Conservation (phyloP, 2,329 filamentous ascomycete genomes). For the Pseudogymnoascus sp. region DNA sequence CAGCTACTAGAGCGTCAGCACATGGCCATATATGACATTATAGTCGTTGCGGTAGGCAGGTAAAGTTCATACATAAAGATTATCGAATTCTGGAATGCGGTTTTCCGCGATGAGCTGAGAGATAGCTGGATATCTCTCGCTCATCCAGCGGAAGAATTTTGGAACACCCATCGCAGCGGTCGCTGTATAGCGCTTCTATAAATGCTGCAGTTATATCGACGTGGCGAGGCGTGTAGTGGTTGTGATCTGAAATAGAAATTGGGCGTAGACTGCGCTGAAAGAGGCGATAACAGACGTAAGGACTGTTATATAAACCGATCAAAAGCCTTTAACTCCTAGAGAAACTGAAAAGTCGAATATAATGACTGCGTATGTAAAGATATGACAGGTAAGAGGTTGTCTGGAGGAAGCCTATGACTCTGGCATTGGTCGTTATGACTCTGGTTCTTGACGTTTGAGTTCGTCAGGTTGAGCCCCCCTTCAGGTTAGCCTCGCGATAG, state of each 20-base stretch:
- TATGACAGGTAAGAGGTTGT: conserved; percentile 2
- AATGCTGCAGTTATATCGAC: neutral
- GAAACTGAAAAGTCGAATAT: conserved; percentile 1
- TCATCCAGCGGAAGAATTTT: conserved; percentile 69
- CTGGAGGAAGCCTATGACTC: conserved; percentile 2
- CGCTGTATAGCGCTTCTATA: conserved; percentile 5
- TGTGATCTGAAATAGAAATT: neutral
- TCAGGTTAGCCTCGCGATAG: conserved; percentile 7
- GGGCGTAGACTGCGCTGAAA: neutral
- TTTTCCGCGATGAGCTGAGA: conserved; percentile 98
- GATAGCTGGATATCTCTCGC: conserved; percentile 95
- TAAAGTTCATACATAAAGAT: conserved; percentile 62
- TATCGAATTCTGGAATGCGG: conserved; percentile 97
- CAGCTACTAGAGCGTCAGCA: conserved; percentile 32
- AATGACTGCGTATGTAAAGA: neutral
- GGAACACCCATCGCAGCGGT: conserved; percentile 44
- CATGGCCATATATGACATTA: neutral
- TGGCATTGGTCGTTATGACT: neutral
- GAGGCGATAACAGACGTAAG: conserved; percentile 3
- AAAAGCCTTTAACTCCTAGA: conserved; percentile 5
- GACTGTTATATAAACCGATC: conserved; percentile 3
- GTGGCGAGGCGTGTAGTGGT: neutral
- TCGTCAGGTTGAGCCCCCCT: neutral
- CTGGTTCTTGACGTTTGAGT: conserved; percentile 1
- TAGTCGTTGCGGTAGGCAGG: conserved; percentile 6